These are phyloP conservation scores for Bipolaris oryzae DNA, from an alignment of 2,329 filamentous ascomycete genomes.

Conservation along the genomic window DNA sequence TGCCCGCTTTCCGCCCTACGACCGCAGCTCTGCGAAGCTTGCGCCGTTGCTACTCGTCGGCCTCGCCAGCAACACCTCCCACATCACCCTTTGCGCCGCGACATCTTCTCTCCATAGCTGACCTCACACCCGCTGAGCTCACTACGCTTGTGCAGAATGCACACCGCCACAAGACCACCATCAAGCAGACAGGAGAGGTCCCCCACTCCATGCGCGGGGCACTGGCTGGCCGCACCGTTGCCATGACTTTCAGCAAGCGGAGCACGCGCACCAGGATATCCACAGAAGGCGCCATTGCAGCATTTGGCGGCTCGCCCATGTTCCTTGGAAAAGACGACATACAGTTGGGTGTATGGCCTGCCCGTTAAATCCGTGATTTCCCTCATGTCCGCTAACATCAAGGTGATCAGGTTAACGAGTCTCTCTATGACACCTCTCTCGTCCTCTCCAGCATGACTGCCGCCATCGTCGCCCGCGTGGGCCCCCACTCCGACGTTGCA, in stretches of 20 bases:
- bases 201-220: conserved; percentile 65
- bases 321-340: conserved; percentile 96
- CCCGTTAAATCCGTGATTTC: neutral
- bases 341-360: conserved; percentile 75
- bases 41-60: conserved; percentile 38
- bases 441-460: conserved; percentile 81
- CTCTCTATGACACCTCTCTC: conserved; percentile 86
- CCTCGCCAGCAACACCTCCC: conserved; percentile 47
- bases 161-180: conserved; percentile 72
- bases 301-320: conserved; percentile 92
- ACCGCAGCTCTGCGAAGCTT: conserved; percentile 40
- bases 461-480: conserved; percentile 58
- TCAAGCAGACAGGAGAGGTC: conserved; percentile 70
- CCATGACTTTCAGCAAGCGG: conserved; percentile 96
- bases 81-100: conserved; percentile 70
- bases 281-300: conserved; percentile 86
- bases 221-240: conserved; percentile 79
- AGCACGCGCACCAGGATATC: conserved; percentile 93
- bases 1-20: conserved; percentile 42
- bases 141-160: conserved; percentile 84
- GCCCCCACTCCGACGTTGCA: conserved; percentile 58
- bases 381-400: conserved; percentile 12
- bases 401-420: conserved; percentile 76
- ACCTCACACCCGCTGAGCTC: conserved; percentile 81
- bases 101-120: conserved; percentile 89